Evolutionary conservation across 2,329 filamentous ascomycete species (phyloP).

Genomic region (Leptographium radiaticola): DNA sequence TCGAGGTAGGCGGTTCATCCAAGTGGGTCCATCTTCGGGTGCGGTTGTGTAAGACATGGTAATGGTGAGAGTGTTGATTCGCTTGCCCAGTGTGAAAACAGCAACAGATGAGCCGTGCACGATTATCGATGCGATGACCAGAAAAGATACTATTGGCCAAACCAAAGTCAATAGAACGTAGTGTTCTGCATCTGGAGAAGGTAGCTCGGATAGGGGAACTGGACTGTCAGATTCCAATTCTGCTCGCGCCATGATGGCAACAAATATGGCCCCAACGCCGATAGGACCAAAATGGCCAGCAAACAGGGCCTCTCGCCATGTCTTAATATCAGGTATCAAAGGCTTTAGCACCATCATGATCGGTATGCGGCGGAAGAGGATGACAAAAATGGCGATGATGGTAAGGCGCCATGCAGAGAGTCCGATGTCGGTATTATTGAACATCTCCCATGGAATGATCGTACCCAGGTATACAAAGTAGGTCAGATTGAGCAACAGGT

Average conservation of each 20-base stretch:
- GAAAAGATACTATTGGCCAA: slow-evolving; percentile 90
- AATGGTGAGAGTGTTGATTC: slow-evolving; percentile 89
- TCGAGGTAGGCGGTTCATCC: slow-evolving; percentile 86
- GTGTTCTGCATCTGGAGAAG: slow-evolving; percentile 39
- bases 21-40: slow-evolving; percentile 75
- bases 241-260: slow-evolving; percentile 84
- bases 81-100: slow-evolving; percentile 93
- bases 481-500: slow-evolving; percentile 87
- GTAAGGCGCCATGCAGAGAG: slow-evolving; percentile 78
- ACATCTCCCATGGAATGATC: slow-evolving; percentile 92
- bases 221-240: slow-evolving; percentile 69
- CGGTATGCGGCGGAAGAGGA: slow-evolving; percentile 91
- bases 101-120: slow-evolving; percentile 97
- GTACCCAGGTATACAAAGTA: slow-evolving; percentile 98
- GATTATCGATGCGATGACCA: slow-evolving; percentile 87
- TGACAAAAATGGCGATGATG: slow-evolving; percentile 86
- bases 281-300: slow-evolving; percentile 97
- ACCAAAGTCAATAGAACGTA: slow-evolving; percentile 71
- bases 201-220: slow-evolving; percentile 55
- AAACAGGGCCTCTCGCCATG: slow-evolving; percentile 93
- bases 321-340: slow-evolving; percentile 91
- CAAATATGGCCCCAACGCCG: slow-evolving; percentile 91
- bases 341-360: slow-evolving; percentile 89
- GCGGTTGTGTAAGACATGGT: slow-evolving; percentile 93
- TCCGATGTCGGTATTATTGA: slow-evolving; percentile 62